Evolutionary conservation across 305 asterid species (phyloP).

Genomic region (Fraxinus floribunda): DNA sequence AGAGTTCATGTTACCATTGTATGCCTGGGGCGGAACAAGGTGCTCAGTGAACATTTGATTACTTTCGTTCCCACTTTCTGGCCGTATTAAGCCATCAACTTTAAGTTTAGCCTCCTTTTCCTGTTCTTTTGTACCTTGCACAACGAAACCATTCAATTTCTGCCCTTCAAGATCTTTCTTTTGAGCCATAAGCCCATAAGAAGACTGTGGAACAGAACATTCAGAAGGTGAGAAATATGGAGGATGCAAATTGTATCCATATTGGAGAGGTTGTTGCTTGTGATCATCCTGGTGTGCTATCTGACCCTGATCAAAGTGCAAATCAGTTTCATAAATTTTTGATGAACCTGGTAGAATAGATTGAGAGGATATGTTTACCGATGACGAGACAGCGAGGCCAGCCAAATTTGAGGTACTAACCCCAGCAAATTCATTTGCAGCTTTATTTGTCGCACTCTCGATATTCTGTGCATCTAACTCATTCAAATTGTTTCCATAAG

Average conservation of each 20-base stretch:
- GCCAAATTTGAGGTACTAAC: conserved; percentile 30
- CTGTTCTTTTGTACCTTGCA: conserved; percentile 31
- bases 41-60: conserved; percentile 33
- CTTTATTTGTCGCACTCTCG: conserved; percentile 38
- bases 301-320: conserved; percentile 35
- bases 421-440: conserved; percentile 38
- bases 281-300: conserved; percentile 32
- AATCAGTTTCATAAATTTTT: conserved; percentile 33
- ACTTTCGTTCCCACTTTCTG: conserved; percentile 30
- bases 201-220: conserved; percentile 34
- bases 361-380: conserved; percentile 33
- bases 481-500: conserved; percentile 52
- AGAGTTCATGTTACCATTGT: conserved; percentile 31
- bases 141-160: conserved; percentile 23
- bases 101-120: conserved; percentile 38
- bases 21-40: conserved; percentile 22
- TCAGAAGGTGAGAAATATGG: conserved; percentile 35
- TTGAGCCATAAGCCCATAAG: conserved; percentile 32
- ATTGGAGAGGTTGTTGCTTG: conserved; percentile 37
- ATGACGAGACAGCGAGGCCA: conserved; percentile 35
- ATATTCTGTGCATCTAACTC: conserved; percentile 46
- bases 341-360: conserved; percentile 34
- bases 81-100: conserved; percentile 31
- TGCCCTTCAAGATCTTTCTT: conserved; percentile 41
- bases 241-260: conserved; percentile 33